These are phyloP conservation scores for Suillus weaverae DNA, from an alignment of 768 basidiomycete genomes.

Conservation along the genomic window DNA sequence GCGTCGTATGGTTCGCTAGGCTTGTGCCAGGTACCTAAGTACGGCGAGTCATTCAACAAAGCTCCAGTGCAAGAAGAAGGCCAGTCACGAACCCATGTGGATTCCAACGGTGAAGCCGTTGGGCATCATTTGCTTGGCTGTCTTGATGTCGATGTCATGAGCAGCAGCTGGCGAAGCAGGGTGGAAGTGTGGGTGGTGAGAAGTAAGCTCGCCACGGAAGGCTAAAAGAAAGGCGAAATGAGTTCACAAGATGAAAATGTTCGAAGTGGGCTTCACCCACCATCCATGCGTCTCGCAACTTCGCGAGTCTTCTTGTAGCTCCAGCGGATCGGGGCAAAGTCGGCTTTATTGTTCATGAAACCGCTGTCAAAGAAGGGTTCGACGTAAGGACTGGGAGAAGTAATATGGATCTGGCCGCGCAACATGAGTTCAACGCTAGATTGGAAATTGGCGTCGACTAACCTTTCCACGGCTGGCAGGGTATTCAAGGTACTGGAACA, in stretches of 20 bases:
- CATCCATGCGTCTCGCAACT: slow-evolving; percentile 69
- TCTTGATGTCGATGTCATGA: slow-evolving; percentile 65
- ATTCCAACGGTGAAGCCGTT: slow-evolving; percentile 65
- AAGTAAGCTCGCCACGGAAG: slow-evolving; percentile 70
- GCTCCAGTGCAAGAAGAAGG: neutral
- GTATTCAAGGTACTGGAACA: slow-evolving; percentile 80
- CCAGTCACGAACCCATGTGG: slow-evolving; percentile 55
- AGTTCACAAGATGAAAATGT: slow-evolving; percentile 1
- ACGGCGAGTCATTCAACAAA: neutral
- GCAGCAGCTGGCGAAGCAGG: slow-evolving; percentile 61
- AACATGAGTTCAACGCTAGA: neutral
- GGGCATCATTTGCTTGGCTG: slow-evolving; percentile 61
- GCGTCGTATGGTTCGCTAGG: slow-evolving; percentile 56
- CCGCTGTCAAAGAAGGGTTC: slow-evolving; percentile 69
- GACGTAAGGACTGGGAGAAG: slow-evolving; percentile 57
- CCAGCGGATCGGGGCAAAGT: slow-evolving; percentile 76
- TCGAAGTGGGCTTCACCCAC: slow-evolving; percentile 29
- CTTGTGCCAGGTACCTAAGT: slow-evolving; percentile 52
- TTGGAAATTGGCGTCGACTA: neutral
- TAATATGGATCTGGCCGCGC: slow-evolving; percentile 55
- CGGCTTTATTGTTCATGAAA: slow-evolving; percentile 81
- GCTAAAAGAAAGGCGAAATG: slow-evolving; percentile 34
- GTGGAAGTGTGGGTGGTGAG: slow-evolving; percentile 75
- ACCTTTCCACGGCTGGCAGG: slow-evolving; percentile 73
- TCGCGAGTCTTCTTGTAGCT: slow-evolving; percentile 78